Conservation (phyloP, 495 filamentous ascomycete genomes). For the Amphirosellinia nigrospora region DNA sequence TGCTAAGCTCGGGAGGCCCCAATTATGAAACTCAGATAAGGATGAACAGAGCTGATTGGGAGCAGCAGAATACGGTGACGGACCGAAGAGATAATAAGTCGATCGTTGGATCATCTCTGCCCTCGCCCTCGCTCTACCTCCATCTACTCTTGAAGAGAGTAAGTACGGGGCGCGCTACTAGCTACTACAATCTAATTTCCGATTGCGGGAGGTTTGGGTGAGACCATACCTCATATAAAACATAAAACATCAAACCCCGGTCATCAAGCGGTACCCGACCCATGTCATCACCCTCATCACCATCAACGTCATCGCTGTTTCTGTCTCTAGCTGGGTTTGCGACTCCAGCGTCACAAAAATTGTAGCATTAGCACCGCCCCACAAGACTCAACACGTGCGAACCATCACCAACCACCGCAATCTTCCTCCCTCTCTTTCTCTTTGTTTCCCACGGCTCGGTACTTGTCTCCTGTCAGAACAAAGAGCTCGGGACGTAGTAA, state of each 20-base stretch:
- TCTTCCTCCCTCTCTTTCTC: background rate
- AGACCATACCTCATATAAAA: too few relatives aligned
- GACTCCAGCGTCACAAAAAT: background rate
- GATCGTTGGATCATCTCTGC: background rate
- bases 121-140: background rate
- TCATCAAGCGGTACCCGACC: constrained; percentile 6
- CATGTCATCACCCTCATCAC: constrained; percentile 7
- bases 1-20: background rate
- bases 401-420: background rate
- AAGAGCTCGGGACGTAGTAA: background rate
- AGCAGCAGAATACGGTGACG: background rate
- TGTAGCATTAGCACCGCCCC: background rate
- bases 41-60: background rate
- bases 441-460: background rate
- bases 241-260: background rate
- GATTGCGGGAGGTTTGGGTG: background rate
- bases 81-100: background rate
- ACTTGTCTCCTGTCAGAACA: background rate
- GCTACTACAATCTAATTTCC: background rate
- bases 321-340: background rate
- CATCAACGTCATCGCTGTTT: constrained; percentile 11
- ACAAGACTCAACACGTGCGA: constrained; percentile 2
- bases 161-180: constrained; percentile 1
- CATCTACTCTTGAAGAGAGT: background rate
- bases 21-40: background rate